Base-by-base conservation (phyloP, 2,329 filamentous ascomycete genomes). In the Fusarium denticulatum region DNA sequence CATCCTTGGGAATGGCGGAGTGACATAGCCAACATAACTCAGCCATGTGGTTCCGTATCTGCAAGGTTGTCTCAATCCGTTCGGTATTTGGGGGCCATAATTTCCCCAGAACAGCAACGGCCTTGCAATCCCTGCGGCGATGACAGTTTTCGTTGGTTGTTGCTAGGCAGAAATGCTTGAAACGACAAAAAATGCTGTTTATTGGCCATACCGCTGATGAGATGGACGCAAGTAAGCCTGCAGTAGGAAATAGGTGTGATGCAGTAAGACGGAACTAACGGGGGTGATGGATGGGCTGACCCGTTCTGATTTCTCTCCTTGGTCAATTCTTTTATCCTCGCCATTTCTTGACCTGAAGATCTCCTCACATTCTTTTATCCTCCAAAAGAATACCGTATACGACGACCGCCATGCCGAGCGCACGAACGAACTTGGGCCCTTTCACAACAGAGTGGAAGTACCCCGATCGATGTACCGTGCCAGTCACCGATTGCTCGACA, bases 361-460 rank as follows among this genome's bases (percentile, higher is more conserved):
- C 28, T 47, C 10, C 1, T 56, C 9, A 4, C 34, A 11, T 24
- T n/a, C 26, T 14, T 46, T 37, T 26, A 50, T 34, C n/a, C 18
- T 34, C 15, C 6, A 20, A 0, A 39, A 24, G n/a, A 24, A 8
- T 6, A 11, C 10, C 11, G 22, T 20, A 11, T 3, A 34, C 22
- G 22, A 5, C 6, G 18, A n/a, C 6, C n/a, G 16, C 22, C 16
- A 60, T 60, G 58, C 46, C 64, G 16, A 50, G n/a, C 13, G 20
- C 7, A 1, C 28, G 62, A 42, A 63, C 59, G 1, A 46, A 63
- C 14, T 24, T 65, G 12, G 62, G 58, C 12, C 62, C 59, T 30
- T 18, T 65, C 16, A 65, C 58, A 9, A 63, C 58, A 1, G 7
- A 39, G 13, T 65, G 58, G 39, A 53, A 46, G n/a, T 46, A 55